Base-by-base conservation (phyloP, 192 early-diverging fungal species). In the Kickxella alabastrina region DNA sequence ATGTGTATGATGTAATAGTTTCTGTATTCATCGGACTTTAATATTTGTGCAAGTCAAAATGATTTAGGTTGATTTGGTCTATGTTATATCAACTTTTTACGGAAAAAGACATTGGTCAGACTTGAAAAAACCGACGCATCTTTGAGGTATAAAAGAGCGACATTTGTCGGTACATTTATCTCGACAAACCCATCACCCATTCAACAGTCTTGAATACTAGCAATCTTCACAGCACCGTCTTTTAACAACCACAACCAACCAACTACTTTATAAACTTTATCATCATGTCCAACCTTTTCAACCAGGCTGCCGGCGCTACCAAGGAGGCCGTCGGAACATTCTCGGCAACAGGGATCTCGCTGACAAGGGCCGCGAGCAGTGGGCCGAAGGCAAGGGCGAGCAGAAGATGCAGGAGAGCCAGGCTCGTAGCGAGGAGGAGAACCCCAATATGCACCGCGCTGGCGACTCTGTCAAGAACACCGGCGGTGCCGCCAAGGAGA, bases 261-360 rank as follows among this genome's bases (percentile, higher is more conserved):
- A 23, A 46, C 17, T 4, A 3, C 0, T 6, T 10, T 24, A 21
- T 17, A 10, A 15, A 22, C 19, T 13, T 32, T 31, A 36, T 15
- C 37, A 49, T 22, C n/a, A 62, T 62, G 59, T 45, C 43, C 0
- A 54, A 54, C 38, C 12, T 48, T 40, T 22, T 46, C 29, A 62
- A 62, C 45, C 50, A 53, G 19, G 52, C 59, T 8, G 29, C 52
- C 27, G 59, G 59, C 17, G 22, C 38, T 22, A 32, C 41, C 52
- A 62, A 62, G 52, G 59, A 62, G 38, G 24, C 43, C 10, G n/a
- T 62, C 0, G 59, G 59, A 49, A 48, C 22, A 27, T 47, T 13
- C 28, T 43, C 13, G 59, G 59, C 25, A 54, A 62, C 38, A 17
- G 40, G 13, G 35, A 43, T n/a, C 25, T 62, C 29, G 39, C 43